These are phyloP conservation scores for Solanum appendiculatum DNA, from an alignment of 257 asterid genomes.

Conservation along the genomic window DNA sequence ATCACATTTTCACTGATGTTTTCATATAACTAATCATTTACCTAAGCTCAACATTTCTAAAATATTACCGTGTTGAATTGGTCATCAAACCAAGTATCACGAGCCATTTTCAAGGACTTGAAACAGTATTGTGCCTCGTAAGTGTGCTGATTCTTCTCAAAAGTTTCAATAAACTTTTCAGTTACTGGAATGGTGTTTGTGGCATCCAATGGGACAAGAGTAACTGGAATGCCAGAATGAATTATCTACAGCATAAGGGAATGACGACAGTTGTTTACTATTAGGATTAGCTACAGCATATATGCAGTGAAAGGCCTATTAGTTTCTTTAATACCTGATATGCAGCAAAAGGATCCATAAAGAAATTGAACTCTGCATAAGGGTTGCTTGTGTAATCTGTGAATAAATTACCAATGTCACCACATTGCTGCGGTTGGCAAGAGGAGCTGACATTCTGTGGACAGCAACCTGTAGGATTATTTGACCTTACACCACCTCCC, in stretches of 20 bases:
- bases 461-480: constrained; percentile 71
- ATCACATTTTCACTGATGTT: neutral
- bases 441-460: constrained; percentile 32
- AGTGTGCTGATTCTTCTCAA: constrained; percentile 67
- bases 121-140: constrained; percentile 85
- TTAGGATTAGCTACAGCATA: neutral
- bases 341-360: constrained; percentile 90
- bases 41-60: neutral
- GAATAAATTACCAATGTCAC: constrained; percentile 57
- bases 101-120: constrained; percentile 64
- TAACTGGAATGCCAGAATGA: constrained; percentile 75
- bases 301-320: neutral
- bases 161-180: constrained; percentile 26
- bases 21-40: neutral
- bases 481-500: constrained; percentile 82
- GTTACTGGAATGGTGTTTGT: constrained; percentile 78
- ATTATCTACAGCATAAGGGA: constrained; percentile 36
- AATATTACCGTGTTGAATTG: constrained; percentile 51
- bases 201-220: constrained; percentile 88
- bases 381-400: constrained; percentile 64
- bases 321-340: constrained; percentile 49
- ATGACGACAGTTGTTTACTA: neutral
- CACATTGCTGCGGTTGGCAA: constrained; percentile 59
- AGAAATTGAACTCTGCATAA: constrained; percentile 75
- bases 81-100: constrained; percentile 59